Base-by-base conservation (phyloP, 2,329 filamentous ascomycete genomes). In the Colletotrichum falcatum region DNA sequence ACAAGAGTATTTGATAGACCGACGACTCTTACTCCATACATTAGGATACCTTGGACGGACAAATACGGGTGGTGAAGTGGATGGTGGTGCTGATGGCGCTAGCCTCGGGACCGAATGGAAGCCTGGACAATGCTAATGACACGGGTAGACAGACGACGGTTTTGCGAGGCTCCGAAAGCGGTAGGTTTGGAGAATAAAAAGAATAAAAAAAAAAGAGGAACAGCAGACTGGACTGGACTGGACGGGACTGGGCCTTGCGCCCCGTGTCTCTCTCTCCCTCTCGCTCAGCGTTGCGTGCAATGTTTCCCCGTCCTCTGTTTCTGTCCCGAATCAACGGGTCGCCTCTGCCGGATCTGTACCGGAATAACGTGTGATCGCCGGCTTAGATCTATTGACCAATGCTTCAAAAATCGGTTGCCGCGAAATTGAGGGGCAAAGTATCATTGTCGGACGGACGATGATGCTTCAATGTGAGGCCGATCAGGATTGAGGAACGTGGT, bases 101-200 rank as follows among this genome's bases (percentile, higher is more conserved):
- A 18, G 37, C 37, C 18, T 16, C 37, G 58, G 58, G 3, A 7
- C n/a, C 69, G 55, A 70, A 71, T 65, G 60, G 55, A 39, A 48
- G 39, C 39, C 48, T 44, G 56, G 54, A 26, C 55, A 65, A 70
- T 65, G 60, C 48, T 66, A 42, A 70, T 65, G 69, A 71, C 69
- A 61, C 59, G 39, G 60, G 35, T 48, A 48, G 60, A 44, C n/a
- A n/a, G n/a, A n/a, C n/a, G n/a, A n/a, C 60, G 26, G 54, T 49
- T 49, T 48, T 61, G 66, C 54, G 35, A 71, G 60, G 69, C 69
- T 65, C 65, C 61, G 69, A 70, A 71, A 71, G 56, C 69, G 69
- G 69, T 55, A 35, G n/a, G n/a, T n/a, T n/a, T n/a, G n/a, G n/a
- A n/a, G n/a, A 44, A 46, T 37, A 33, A 33, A 46, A 59, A 51